phyloP scores from a whole-genome alignment of 2,329 filamentous ascomycete genomes.

The Cladosporium oxysporum region DNA sequence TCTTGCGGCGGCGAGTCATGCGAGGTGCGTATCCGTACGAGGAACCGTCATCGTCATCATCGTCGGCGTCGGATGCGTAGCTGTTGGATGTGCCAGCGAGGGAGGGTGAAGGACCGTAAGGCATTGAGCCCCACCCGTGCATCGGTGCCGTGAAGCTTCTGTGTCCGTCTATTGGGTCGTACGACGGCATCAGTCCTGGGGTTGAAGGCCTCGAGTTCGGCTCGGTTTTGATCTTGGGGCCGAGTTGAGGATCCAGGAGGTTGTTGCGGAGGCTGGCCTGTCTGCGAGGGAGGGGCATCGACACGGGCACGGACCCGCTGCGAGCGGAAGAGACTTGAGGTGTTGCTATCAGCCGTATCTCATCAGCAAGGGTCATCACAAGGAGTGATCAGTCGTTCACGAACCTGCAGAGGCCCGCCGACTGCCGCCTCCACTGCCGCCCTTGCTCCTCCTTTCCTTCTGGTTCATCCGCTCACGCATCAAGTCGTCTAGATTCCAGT shows the following conservation, averaged over 20 bases:
- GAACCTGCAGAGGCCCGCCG: conserved; percentile 17
- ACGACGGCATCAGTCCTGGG: conserved; percentile 25
- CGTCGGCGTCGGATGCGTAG: conserved; percentile 15
- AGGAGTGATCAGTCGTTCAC: not conserved
- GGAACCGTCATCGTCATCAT: conserved; percentile 22
- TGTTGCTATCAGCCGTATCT: not conserved
- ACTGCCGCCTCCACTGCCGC: not conserved
- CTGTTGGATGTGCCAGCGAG: conserved; percentile 32
- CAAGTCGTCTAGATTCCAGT: conserved; percentile 69
- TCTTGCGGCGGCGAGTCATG: conserved; percentile 13
- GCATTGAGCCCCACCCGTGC: conserved; percentile 38
- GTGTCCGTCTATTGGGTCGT: conserved; percentile 23
- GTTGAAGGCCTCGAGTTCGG: conserved; percentile 33
- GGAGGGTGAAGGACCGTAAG: conserved; percentile 20
- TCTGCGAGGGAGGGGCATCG: conserved; percentile 19
- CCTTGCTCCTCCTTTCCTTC: conserved; percentile 62
- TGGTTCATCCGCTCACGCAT: conserved; percentile 75
- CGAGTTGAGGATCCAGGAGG: conserved; percentile 36
- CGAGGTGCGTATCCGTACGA: conserved; percentile 18
- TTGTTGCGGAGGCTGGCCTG: conserved; percentile 30
- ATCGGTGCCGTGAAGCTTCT: conserved; percentile 38
- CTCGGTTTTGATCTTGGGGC: conserved; percentile 29
- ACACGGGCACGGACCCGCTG: conserved; percentile 28
- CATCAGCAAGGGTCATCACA: conserved; percentile 15
- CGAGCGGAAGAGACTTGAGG: conserved; percentile 24